Evolutionary conservation across 768 basidiomycete genomes (phyloP), one percentile per base, ranked within the genome.

Genomic region (Galerina marginata): DNA sequence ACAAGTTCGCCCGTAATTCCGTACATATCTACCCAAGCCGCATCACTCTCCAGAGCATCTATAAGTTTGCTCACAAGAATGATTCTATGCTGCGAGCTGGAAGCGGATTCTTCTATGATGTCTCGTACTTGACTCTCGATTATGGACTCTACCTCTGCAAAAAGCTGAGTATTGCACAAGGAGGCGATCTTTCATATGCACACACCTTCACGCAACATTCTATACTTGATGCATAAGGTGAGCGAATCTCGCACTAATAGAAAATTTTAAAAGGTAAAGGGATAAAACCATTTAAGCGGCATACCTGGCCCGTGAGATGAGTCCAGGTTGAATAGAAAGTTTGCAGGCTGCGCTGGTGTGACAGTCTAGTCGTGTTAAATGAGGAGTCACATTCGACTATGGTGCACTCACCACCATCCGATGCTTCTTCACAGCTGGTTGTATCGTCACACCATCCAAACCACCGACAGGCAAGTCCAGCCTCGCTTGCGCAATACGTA

Each of bases 251-350:
- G 77, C 16, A 87, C 92, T 92, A 53, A 15, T 14, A 4, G 23
- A 36, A 51, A n/a, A 54, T 59, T 59, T 69, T 38, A 38, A 16
- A 52, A 40, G 54, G 38, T 14, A 47, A 42, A 52, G 4, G 55
- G 29, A 10, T 14, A 61, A 15, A 33, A 39, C 29, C 7, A 33
- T 33, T 33, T 4, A 33, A 45, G 42, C 55, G 47, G 16, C 14
- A 48, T 54, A 92, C 90, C 84, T 77, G 85, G 83, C 2, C 89
- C 89, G 58, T 80, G 70, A 15, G 69, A 73, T 10, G 88, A 89
- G 54, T 88, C 83, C n/a, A 95, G 79, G 48, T 86, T 86, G 74
- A 96, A 97, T 44, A 97, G 67, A 69, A 91, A 94, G 63, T 89
- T 87, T 2, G 88, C 88, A 0, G 93, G 85, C 70, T 88, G 90